A percentile compares a stretch with the other conserved stretches of the same genome.
Conservation (phyloP, 1,284 basidiomycete genomes). For the Fomitopsis palustris region DNA sequence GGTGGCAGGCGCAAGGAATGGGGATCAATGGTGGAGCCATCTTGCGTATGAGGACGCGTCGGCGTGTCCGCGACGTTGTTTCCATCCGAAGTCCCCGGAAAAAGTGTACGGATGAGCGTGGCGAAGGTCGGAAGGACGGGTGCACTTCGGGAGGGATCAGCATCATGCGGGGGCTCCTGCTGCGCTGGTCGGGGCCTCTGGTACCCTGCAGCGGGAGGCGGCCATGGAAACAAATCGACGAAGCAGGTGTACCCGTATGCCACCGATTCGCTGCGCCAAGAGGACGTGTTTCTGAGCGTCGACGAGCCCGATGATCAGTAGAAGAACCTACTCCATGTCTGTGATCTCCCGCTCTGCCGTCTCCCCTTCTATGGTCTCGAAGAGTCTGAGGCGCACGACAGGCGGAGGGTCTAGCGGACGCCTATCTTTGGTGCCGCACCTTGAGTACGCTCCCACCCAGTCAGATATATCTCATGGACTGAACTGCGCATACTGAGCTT, state of each 20-base stretch:
- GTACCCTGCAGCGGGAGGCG: slow-evolving; percentile 27
- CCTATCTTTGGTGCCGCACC: slow-evolving; percentile 36
- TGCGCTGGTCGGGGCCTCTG: background rate
- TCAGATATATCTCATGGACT: background rate
- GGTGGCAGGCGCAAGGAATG: background rate
- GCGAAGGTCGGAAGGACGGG: background rate
- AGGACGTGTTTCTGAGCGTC: background rate
- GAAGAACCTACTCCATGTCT: slow-evolving; percentile 31
- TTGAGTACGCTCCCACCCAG: slow-evolving; percentile 12
- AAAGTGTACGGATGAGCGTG: background rate
- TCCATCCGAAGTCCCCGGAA: background rate
- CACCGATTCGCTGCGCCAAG: slow-evolving; percentile 35
- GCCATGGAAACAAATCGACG: slow-evolving; percentile 52
- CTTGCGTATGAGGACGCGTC: background rate
- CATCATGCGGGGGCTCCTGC: background rate
- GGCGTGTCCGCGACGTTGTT: background rate
- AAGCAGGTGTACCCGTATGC: slow-evolving; percentile 55
- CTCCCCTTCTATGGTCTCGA: slow-evolving; percentile 21
- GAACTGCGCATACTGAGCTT: background rate
- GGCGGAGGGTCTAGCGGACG: slow-evolving; percentile 41
- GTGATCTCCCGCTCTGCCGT: slow-evolving; percentile 31
- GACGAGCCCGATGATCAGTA: background rate
- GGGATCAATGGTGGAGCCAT: background rate
- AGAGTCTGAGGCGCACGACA: slow-evolving; percentile 32
- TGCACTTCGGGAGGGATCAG: background rate